Conservation (phyloP, 1,284 basidiomycete genomes). For the Exobasidium rhododendri region DNA sequence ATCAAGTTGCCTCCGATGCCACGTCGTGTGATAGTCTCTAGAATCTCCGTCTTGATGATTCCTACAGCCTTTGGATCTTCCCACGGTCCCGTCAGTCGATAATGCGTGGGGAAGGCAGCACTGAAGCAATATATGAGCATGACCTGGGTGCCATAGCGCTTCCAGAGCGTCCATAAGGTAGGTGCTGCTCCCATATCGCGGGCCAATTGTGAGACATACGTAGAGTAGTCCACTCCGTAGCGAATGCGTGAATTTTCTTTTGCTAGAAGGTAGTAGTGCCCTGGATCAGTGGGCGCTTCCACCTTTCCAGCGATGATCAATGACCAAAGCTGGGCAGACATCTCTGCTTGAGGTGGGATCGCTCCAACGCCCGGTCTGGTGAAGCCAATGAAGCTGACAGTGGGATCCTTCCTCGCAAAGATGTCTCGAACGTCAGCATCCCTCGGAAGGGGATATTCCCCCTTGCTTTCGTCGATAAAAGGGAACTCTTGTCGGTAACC, state of each 20-base stretch:
- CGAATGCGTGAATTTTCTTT: slow-evolving; percentile 63
- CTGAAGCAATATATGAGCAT: slow-evolving; percentile 64
- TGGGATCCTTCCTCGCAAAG: slow-evolving; percentile 60
- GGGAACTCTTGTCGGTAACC: slow-evolving; percentile 59
- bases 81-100: slow-evolving; percentile 64
- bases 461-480: slow-evolving; percentile 59
- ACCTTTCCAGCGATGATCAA: slow-evolving; percentile 59
- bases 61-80: slow-evolving; percentile 41
- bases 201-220: slow-evolving; percentile 65
- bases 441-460: slow-evolving; percentile 60
- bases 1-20: slow-evolving; percentile 64
- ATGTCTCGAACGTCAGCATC: slow-evolving; percentile 63
- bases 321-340: slow-evolving; percentile 66
- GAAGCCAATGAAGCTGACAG: slow-evolving; percentile 60
- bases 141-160: slow-evolving; percentile 62
- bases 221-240: slow-evolving; percentile 63
- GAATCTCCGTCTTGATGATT: slow-evolving; percentile 64
- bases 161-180: slow-evolving; percentile 60
- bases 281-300: slow-evolving; percentile 57
- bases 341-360: slow-evolving; percentile 68
- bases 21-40: slow-evolving; percentile 65
- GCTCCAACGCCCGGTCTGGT: slow-evolving; percentile 59
- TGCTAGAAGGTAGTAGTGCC: slow-evolving; percentile 65
- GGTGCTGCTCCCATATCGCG: slow-evolving; percentile 65
- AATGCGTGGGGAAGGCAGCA: slow-evolving; percentile 66